Evolutionary conservation across 129 eudicot genomes (phyloP), one percentile per base, ranked within the genome.

Genomic region (Chrysanthemum seticuspe): DNA sequence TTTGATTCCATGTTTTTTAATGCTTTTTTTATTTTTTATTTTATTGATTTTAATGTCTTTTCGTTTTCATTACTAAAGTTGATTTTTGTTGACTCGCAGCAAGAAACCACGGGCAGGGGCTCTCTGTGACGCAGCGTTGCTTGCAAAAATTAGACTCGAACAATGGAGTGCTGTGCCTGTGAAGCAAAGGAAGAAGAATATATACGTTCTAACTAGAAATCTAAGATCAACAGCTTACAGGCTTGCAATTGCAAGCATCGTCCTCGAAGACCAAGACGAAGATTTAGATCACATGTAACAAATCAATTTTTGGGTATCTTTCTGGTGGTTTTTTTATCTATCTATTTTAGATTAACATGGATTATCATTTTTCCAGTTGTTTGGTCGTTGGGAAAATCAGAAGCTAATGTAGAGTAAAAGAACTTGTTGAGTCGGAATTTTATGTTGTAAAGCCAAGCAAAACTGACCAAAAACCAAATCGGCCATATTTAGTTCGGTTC

Each of bases 201-300:
- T 95, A 15, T 91, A 81, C 70, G 96, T 95, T 56, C 73, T 91
- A 50, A 95, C 93, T 10, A 85, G 99, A 74, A 95, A 95, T 87
- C 68, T 88, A 65, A 86, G 95, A 74, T 95, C 97, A 47, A 85
- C 87, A 1, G 82, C 99, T 48, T 91, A 88, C 63, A 83, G 96
- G 71, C 97, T 95, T 80, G 99, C 95, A 23, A 87, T 82, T 82
- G 94, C 91, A 47, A 83, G 74, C 70, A 82, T 95, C 52, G 76
- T 87, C 31, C 83, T 95, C 21, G 99, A 90, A 82, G 80, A 72
- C 27, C 83, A 81, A 56, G 74, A 80, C 78, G 83, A 85, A 58
- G 99, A 95, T 82, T 36, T 84, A 12, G 77, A 81, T 23, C 82
- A 69, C 72, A 60, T 90, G 71, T 94, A 64, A 87, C 70, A 15